phyloP scores from a whole-genome alignment of 1,284 basidiomycete species.

The Vanrija pseudolonga region DNA sequence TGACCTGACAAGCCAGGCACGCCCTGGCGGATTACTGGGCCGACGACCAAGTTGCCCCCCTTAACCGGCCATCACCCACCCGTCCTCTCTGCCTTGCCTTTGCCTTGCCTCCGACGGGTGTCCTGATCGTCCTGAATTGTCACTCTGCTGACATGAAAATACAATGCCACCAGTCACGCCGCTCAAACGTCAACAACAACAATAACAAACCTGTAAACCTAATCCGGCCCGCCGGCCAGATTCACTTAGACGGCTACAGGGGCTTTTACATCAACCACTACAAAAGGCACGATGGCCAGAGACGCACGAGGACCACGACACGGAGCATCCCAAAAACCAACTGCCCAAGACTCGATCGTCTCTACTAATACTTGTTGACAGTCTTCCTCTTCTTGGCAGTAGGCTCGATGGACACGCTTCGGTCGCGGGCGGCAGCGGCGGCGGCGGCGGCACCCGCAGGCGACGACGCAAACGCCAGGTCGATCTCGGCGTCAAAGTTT shows the following conservation, averaged over 20 bases:
- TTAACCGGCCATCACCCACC: no score
- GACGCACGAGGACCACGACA: neutral
- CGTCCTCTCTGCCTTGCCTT: no score
- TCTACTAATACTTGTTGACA: conserved; percentile 12
- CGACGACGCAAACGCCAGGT: conserved; percentile 15
- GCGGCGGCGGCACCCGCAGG: neutral
- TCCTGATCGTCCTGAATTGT: no score
- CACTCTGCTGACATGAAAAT: no score
- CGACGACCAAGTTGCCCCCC: no score
- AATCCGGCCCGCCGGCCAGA: neutral
- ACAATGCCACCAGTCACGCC: no score
- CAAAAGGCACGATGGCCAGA: neutral
- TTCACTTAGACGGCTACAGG: neutral
- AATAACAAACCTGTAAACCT: neutral
- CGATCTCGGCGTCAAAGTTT: conserved; percentile 16
- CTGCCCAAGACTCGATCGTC: neutral
- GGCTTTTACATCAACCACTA: neutral
- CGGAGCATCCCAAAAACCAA: neutral
- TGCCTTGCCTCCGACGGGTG: no score
- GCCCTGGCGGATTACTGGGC: no score
- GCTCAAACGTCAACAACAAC: no score
- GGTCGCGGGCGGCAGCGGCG: conserved; percentile 3
- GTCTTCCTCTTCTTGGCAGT: conserved; percentile 21
- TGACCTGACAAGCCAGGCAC: no score
- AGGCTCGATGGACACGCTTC: conserved; percentile 22